These are phyloP conservation scores for Hypoxylon rickii DNA, from an alignment of 495 filamentous ascomycete species.

Conservation along the genomic window DNA sequence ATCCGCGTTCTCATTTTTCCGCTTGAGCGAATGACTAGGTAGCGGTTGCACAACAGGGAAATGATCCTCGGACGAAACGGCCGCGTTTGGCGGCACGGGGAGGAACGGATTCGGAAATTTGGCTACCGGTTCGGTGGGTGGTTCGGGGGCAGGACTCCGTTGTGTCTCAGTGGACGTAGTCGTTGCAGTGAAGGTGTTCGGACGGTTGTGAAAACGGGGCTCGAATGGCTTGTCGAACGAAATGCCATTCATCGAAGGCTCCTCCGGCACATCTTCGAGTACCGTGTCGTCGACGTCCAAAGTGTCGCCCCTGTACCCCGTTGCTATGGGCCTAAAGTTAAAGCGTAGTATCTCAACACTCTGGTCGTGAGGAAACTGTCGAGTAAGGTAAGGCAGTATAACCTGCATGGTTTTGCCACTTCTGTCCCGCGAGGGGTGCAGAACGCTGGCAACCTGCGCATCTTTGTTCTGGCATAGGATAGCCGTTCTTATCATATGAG, in stretches of 20 bases:
- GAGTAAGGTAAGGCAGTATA: conserved; percentile 75
- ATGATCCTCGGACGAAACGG: conserved; percentile 18
- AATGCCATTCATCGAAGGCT: conserved; percentile 15
- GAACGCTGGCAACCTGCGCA: conserved; percentile 76
- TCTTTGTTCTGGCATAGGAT: conserved; percentile 67
- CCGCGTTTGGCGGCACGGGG: conserved; percentile 17
- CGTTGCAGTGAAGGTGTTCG: background rate
- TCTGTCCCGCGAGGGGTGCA: conserved; percentile 69
- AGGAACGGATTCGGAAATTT: conserved; percentile 26
- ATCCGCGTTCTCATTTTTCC: conserved; percentile 46
- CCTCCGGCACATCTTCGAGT: conserved; percentile 27
- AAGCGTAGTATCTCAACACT: conserved; percentile 69
- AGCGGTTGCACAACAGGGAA: conserved; percentile 11
- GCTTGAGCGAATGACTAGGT: conserved; percentile 41
- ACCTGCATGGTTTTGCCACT: conserved; percentile 64
- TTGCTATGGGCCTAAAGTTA: conserved; percentile 61
- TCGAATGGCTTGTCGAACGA: conserved; percentile 27
- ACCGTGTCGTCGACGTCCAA: conserved; percentile 34
- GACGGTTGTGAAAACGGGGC: background rate
- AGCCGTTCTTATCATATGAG: conserved; percentile 76
- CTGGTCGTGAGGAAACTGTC: conserved; percentile 60
- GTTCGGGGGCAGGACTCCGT: background rate
- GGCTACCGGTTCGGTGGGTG: background rate
- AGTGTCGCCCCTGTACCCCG: conserved; percentile 19
- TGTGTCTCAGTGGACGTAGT: conserved; percentile 2